These are phyloP conservation scores for Lecanicillium sp. DNA, from an alignment of 2,329 filamentous ascomycete species.

Conservation along the genomic window DNA sequence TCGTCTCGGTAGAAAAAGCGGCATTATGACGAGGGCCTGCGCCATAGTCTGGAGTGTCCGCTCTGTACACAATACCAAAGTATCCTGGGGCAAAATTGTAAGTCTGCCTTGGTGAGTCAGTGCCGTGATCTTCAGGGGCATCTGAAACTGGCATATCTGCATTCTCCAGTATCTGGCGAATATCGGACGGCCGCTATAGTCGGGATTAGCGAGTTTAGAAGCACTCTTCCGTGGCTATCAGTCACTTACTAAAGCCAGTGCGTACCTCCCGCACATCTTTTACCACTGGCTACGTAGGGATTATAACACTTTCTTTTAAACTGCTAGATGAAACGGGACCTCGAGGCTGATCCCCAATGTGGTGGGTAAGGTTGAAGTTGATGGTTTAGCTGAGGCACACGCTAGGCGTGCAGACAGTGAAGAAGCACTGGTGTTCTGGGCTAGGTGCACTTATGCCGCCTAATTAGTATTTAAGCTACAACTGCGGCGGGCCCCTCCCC, in stretches of 20 bases:
- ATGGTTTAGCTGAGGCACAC: too few relatives aligned
- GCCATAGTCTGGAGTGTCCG: conserved; percentile 57
- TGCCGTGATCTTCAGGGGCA: conserved; percentile 60
- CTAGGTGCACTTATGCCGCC: too few relatives aligned
- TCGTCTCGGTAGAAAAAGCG: conserved; percentile 6
- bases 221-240: conserved; percentile 24
- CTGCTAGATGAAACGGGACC: too few relatives aligned
- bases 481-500: too few relatives aligned
- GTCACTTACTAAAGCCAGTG: conserved; percentile 40
- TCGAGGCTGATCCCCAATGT: too few relatives aligned
- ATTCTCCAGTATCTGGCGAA: conserved; percentile 64
- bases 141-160: conserved; percentile 67
- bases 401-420: too few relatives aligned
- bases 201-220: conserved; percentile 7
- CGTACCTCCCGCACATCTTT: conserved; percentile 62
- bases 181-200: conserved; percentile 62
- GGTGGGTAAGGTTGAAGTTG: too few relatives aligned
- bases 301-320: too few relatives aligned
- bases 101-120: conserved; percentile 55
- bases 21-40: conserved; percentile 29
- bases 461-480: too few relatives aligned
- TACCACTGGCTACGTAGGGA: too few relatives aligned
- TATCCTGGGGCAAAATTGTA: conserved; percentile 93
- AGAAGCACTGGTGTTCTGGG: too few relatives aligned
- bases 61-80: conserved; percentile 77